Conservation (phyloP, 2,329 filamentous ascomycete genomes). For the Scedosporium minutisporum region DNA sequence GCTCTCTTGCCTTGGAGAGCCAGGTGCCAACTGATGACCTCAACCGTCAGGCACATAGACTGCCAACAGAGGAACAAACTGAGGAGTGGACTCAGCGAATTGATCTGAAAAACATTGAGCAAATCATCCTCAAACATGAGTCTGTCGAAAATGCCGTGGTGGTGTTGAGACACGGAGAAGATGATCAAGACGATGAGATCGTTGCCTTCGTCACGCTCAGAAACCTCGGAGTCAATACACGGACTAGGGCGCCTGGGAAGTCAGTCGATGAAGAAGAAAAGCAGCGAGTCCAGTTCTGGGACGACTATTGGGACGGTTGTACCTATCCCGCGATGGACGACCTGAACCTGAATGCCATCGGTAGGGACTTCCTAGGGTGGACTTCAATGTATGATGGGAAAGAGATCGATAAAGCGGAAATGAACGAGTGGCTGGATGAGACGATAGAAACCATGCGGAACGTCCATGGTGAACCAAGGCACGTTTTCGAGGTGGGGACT, state of each 20-base stretch:
- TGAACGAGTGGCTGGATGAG: conserved; percentile 23
- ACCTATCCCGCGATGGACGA: background rate
- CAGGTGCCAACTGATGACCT: no score
- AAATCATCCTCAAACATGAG: conserved; percentile 10
- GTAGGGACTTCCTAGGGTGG: conserved; percentile 17
- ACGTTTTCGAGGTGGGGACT: conserved; percentile 21
- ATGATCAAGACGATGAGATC: conserved; percentile 8
- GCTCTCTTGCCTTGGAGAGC: no score
- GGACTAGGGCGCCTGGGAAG: conserved; percentile 8
- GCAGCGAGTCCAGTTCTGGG: background rate
- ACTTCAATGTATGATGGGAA: conserved; percentile 21
- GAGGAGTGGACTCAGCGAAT: no score
- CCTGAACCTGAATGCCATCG: background rate
- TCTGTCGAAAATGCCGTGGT: conserved; percentile 12
- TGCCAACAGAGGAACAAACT: no score
- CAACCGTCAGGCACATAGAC: no score
- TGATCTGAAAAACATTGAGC: conserved; percentile 19
- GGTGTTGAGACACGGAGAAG: conserved; percentile 9
- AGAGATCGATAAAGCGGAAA: conserved; percentile 16
- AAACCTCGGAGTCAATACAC: conserved; percentile 7
- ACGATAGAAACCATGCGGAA: conserved; percentile 15
- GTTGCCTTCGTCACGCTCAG: conserved; percentile 10
- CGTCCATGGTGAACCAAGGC: conserved; percentile 1
- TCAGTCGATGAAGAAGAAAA: background rate
- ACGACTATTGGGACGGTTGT: background rate